Evolutionary conservation across 495 filamentous ascomycete species (phyloP), one percentile per base, ranked within the genome.

Genomic region (Hypoxylon subgilvum): DNA sequence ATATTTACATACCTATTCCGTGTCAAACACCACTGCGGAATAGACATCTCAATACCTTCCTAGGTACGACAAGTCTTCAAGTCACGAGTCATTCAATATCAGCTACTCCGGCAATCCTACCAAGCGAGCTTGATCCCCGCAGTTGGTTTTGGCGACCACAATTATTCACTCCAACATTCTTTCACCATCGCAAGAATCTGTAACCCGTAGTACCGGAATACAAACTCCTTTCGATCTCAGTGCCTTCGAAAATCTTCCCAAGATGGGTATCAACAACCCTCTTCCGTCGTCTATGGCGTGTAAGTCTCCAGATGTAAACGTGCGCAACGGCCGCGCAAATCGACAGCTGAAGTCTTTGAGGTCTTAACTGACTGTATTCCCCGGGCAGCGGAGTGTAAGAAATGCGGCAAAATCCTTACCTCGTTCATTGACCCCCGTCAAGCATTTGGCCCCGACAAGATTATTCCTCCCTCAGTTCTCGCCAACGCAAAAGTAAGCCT

Each of bases 391-490:
- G 91, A 96, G 75, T 95, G 91, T 76, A 91, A 86, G 73, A 95
- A 95, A 74, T 89, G 87, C 60, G 88, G 87, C 53, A 96, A 94
- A 77, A 97, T 97, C 63, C 83, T 98, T 39, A 82, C 90, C 31
- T 96, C 93, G 3, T 98, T 98, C 66, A 83, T 98, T 63, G 94
- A 98, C 68, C 95, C 94, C 13, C 83, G 84, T 61, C 94, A 97
- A 80, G 79, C 95, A 9, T 97, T 97, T 72, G 91, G 93, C 3
- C 94, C 94, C 27, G 94, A 98, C 71, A 97, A 97, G 74, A 84
- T 98, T 68, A 98, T 98, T 70, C 94, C 94, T 32, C 94, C 95
- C 2, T 84, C 88, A 35, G 83, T 98, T 64, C 84, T 98, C 57
- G 86, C 90, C 34, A 86, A 88, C 66, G 95, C 94, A 63, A 97